Conservation (phyloP, 345 rosid species). For the Acer campestre region DNA sequence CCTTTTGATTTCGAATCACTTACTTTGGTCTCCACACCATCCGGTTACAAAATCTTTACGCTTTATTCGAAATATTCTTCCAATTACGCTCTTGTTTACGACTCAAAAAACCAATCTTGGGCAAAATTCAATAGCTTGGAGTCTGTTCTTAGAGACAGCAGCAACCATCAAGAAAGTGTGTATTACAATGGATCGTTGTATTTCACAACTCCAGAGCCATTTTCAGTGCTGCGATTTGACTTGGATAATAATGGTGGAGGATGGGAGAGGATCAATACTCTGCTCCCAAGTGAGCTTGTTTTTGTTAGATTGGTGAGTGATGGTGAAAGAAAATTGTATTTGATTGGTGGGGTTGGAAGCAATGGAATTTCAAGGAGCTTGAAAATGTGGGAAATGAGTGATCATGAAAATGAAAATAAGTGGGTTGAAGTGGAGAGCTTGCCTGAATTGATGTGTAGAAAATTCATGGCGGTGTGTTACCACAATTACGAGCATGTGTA, state of each 20-base stretch:
- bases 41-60: constrained; percentile 62
- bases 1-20: constrained; percentile 70
- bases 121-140: constrained; percentile 39
- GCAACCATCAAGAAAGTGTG: constrained; percentile 62
- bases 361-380: constrained; percentile 81
- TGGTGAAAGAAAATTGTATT: constrained; percentile 50
- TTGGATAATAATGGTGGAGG: constrained; percentile 39
- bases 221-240: constrained; percentile 48
- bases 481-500: constrained; percentile 90
- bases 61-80: constrained; percentile 45
- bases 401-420: constrained; percentile 21
- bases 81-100: constrained; percentile 52
- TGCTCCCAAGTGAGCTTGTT: constrained; percentile 53
- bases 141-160: constrained; percentile 39
- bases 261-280: constrained; percentile 39
- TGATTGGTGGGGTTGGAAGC: constrained; percentile 81
- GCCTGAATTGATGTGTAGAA: constrained; percentile 79
- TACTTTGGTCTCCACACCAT: constrained; percentile 52
- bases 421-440: constrained; percentile 66
- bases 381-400: constrained; percentile 65
- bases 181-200: constrained; percentile 54
- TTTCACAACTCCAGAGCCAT: constrained; percentile 68
- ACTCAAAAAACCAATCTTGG: constrained; percentile 61
- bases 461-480: constrained; percentile 82
- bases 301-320: constrained; percentile 71